Conservation (phyloP, 164 flowering plant genomes). For the Chloranthus sessilifolius region DNA sequence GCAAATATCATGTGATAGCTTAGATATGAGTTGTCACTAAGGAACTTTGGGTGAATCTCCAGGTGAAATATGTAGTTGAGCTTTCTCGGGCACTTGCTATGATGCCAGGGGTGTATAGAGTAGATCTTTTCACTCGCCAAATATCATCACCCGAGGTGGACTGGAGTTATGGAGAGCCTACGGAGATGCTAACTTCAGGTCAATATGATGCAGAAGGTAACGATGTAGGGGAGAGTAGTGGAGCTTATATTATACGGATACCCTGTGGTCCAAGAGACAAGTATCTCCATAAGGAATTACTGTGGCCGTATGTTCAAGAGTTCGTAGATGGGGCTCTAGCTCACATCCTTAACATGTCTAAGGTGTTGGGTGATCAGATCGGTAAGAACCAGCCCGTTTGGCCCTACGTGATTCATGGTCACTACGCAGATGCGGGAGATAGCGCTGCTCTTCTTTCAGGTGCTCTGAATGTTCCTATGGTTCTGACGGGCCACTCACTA, state of each 20-base stretch:
- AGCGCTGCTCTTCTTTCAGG: constrained; percentile 94
- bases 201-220: constrained; percentile 45
- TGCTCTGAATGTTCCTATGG: constrained; percentile 93
- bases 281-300: constrained; percentile 66
- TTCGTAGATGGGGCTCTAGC: constrained; percentile 91
- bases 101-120: constrained; percentile 93
- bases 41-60: constrained; percentile 1
- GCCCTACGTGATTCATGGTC: constrained; percentile 94
- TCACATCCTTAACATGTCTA: constrained; percentile 85
- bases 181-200: constrained; percentile 76
- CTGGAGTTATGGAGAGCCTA: constrained; percentile 89
- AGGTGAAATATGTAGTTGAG: constrained; percentile 96
- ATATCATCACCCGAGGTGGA: constrained; percentile 75
- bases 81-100: constrained; percentile 82
- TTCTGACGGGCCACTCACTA: constrained; percentile 89
- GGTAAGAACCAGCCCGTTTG: constrained; percentile 74
- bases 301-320: constrained; percentile 89
- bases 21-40: not conserved
- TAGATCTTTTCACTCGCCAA: constrained; percentile 89
- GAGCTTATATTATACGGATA: constrained; percentile 81
- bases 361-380: constrained; percentile 82
- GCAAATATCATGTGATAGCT: no score
- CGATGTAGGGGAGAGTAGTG: constrained; percentile 84
- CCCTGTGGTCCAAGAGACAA: constrained; percentile 87
- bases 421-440: constrained; percentile 97